Percentiles rank a stretch among this genome's conserved stretches.
These are phyloP conservation scores for Paracamarosporium sp. DNA, from an alignment of 2,329 filamentous ascomycete genomes.

Conservation along the genomic window DNA sequence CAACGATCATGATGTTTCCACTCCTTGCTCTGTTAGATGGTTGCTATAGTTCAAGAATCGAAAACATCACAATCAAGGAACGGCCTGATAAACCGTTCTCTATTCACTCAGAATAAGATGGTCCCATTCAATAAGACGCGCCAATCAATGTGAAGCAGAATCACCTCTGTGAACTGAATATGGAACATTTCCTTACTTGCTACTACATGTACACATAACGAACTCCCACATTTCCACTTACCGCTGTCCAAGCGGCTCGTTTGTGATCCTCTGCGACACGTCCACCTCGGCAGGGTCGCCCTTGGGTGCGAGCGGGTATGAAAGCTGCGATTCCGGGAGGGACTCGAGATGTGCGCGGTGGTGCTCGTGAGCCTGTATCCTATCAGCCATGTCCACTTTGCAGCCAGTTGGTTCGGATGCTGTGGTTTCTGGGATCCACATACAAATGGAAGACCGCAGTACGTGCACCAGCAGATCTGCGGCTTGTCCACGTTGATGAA, in stretches of 20 bases:
- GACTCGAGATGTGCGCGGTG: constrained; percentile 85
- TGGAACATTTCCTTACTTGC: constrained; percentile 13
- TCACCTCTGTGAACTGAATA: not conserved
- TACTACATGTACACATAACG: constrained; percentile 32
- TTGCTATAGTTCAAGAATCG: no score
- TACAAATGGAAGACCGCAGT: constrained; percentile 94
- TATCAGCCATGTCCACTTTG: constrained; percentile 12
- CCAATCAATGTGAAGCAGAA: not conserved
- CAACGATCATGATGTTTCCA: no score
- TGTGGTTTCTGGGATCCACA: constrained; percentile 49
- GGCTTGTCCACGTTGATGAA: constrained; percentile 99
- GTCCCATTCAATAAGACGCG: not conserved
- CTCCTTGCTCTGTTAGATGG: no score
- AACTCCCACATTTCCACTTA: constrained; percentile 42
- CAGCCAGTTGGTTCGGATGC: not conserved
- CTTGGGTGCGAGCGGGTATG: constrained; percentile 77
- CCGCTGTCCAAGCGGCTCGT: constrained; percentile 66
- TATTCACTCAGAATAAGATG: no score
- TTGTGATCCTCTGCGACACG: constrained; percentile 64
- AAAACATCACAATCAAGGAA: no score
- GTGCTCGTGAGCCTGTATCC: constrained; percentile 81
- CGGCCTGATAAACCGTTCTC: no score
- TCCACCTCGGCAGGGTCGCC: constrained; percentile 66
- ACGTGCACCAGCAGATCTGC: constrained; percentile 86
- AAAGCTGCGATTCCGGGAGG: constrained; percentile 68